A percentile compares a stretch with the other conserved stretches of the same genome.
Evolutionary conservation across 805 yeast species (phyloP).

Genomic region (Kurtzmaniella fragi): DNA sequence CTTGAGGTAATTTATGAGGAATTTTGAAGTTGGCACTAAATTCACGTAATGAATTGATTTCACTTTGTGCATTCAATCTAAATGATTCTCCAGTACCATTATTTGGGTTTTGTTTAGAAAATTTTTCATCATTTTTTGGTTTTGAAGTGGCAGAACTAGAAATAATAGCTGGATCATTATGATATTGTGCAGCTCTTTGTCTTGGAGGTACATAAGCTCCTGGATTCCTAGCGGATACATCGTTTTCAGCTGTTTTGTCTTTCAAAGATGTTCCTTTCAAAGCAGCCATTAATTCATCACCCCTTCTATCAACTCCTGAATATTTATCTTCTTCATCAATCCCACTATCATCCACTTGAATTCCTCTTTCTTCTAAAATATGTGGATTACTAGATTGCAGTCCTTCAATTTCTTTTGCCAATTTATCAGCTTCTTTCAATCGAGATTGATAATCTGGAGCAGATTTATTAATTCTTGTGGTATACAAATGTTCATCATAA

Average conservation of each 20-base stretch:
- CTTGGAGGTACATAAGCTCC: slow-evolving; percentile 54
- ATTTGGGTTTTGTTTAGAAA: slow-evolving; percentile 1
- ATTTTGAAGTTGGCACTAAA: slow-evolving; percentile 81
- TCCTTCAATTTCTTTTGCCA: slow-evolving; percentile 81
- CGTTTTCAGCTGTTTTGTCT: slow-evolving; percentile 7
- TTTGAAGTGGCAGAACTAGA: slow-evolving; percentile 42
- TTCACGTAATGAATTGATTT: slow-evolving; percentile 65
- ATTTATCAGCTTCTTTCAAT: slow-evolving; percentile 62
- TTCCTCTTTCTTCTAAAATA: slow-evolving; percentile 88
- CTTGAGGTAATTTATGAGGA: slow-evolving; percentile 55
- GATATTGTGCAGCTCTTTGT: slow-evolving; percentile 47
- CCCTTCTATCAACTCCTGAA: slow-evolving; percentile 80
- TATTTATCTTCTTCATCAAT: slow-evolving; percentile 94
- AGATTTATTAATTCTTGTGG: slow-evolving; percentile 65
- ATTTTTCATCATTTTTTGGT: slow-evolving; percentile 4
- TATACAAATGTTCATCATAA: slow-evolving; percentile 81
- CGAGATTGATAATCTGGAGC: slow-evolving; percentile 71
- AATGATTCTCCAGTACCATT: slow-evolving; percentile 25
- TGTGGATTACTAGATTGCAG: slow-evolving; percentile 70
- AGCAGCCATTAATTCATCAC: slow-evolving; percentile 45
- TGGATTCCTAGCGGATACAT: slow-evolving; percentile 11
- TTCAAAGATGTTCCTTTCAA: slow-evolving; percentile 26
- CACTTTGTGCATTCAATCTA: slow-evolving; percentile 51
- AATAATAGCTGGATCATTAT: slow-evolving; percentile 64
- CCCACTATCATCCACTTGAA: slow-evolving; percentile 72